Evolutionary conservation across 495 filamentous ascomycete species (phyloP).

Genomic region (Sordaria brevicollis): DNA sequence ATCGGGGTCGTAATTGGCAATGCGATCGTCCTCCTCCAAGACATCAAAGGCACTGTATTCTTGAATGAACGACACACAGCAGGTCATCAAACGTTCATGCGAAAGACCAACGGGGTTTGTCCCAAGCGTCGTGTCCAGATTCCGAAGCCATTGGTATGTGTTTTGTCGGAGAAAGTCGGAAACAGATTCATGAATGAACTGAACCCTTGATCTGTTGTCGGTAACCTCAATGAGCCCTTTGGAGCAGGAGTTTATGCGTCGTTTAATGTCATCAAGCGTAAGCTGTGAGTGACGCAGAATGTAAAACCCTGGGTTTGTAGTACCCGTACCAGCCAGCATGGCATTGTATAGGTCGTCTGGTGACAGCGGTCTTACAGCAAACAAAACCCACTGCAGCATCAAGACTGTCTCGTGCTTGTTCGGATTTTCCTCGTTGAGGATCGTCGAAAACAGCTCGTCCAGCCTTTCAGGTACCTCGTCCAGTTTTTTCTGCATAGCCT

Average conservation of each 20-base stretch:
- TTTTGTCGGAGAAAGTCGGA: slow-evolving; percentile 9
- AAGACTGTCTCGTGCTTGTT: slow-evolving; percentile 1
- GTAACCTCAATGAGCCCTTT: slow-evolving; percentile 8
- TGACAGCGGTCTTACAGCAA: neutral
- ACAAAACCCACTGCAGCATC: slow-evolving; percentile 9
- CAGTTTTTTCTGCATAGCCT: slow-evolving; percentile 1
- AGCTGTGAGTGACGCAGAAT: neutral
- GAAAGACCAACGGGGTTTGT: neutral
- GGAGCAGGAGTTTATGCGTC: slow-evolving; percentile 10
- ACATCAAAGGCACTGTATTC: too few species aligned
- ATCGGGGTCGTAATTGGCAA: too few species aligned
- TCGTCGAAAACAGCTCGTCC: neutral
- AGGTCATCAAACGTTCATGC: slow-evolving; percentile 1
- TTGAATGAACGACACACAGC: slow-evolving; percentile 1
- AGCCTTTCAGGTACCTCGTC: neutral
- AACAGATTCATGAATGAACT: slow-evolving; percentile 14
- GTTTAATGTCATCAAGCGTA: slow-evolving; percentile 1
- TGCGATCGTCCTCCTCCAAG: too few species aligned
- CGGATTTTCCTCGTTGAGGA: neutral
- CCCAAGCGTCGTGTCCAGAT: slow-evolving; percentile 3
- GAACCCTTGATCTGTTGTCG: neutral
- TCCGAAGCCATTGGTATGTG: slow-evolving; percentile 1
- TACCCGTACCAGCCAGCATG: neutral
- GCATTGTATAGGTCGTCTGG: slow-evolving; percentile 8
- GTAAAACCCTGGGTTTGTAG: neutral